A percentile compares a stretch with the other conserved stretches of the same genome.
phyloP scores from a whole-genome alignment of 2,329 filamentous ascomycete species.

The Microdochium nivale region DNA sequence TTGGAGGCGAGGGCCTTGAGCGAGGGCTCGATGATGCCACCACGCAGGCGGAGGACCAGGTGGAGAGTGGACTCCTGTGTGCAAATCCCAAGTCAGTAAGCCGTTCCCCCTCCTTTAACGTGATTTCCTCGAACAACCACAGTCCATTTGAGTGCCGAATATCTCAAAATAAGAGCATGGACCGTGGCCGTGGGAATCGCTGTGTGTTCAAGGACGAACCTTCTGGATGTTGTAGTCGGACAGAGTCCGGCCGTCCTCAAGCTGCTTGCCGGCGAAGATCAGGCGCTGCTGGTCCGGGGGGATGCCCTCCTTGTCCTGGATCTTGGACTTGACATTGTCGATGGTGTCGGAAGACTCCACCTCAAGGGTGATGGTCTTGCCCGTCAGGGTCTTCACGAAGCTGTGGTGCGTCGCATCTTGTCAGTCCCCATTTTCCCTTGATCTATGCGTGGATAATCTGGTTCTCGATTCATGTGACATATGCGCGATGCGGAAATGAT shows the following conservation, averaged over 20 bases:
- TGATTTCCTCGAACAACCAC: neutral
- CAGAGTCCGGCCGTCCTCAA: constrained; percentile 94
- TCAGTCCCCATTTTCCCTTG: constrained; percentile 9
- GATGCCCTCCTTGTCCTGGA: constrained; percentile 99
- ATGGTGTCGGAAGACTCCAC: constrained; percentile 98
- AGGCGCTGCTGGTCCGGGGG: constrained; percentile 96
- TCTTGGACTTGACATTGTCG: constrained; percentile 99
- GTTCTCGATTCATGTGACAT: neutral
- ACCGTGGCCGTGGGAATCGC: neutral
- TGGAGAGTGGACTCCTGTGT: constrained; percentile 91
- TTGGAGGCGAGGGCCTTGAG: constrained; percentile 97
- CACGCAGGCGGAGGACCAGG: constrained; percentile 96
- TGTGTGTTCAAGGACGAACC: constrained; percentile 42
- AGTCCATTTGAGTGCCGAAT: neutral
- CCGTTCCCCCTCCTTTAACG: neutral
- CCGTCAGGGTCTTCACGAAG: constrained; percentile 99
- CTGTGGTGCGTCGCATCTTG: constrained; percentile 36
- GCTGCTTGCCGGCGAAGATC: constrained; percentile 98
- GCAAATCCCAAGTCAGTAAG: constrained; percentile 4
- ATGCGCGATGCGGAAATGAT: neutral
- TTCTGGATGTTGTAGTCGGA: constrained; percentile 99
- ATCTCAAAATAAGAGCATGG: too few relatives aligned
- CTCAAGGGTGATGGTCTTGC: constrained; percentile 99
- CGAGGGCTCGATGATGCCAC: constrained; percentile 98
- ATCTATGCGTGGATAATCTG: neutral